Percentiles rank a stretch among this genome's conserved stretches.
Evolutionary conservation across 2,329 filamentous ascomycete species (phyloP).

Genomic region (Pseudogymnoascus sp.): DNA sequence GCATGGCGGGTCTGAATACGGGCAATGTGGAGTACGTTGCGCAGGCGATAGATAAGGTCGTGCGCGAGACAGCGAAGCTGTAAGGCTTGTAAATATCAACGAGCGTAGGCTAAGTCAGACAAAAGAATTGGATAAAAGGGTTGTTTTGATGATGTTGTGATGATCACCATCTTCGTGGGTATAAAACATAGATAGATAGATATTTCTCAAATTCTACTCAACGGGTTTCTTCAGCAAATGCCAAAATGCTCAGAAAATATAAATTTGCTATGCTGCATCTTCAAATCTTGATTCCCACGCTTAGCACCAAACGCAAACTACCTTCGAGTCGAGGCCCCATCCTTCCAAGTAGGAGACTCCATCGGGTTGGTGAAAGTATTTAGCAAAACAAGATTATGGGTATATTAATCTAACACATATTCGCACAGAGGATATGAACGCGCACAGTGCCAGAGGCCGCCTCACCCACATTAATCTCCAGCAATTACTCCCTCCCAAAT

Average conservation of each 20-base stretch:
- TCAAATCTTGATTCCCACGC: neutral
- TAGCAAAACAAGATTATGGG: constrained; percentile 9
- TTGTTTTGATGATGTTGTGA: neutral
- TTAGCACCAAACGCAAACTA: constrained; percentile 5
- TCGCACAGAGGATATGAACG: constrained; percentile 8
- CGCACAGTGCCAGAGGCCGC: constrained; percentile 3
- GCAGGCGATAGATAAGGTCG: constrained; percentile 76
- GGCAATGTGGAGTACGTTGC: constrained; percentile 90
- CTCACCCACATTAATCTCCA: neutral
- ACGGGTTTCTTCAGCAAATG: neutral
- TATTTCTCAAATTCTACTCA: constrained; percentile 4
- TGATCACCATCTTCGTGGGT: neutral
- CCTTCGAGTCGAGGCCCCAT: neutral
- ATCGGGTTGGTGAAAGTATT: neutral
- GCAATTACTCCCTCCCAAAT: neutral
- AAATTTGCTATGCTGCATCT: neutral
- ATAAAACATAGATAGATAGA: constrained; percentile 4
- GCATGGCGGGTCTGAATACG: constrained; percentile 95
- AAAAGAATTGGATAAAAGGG: neutral
- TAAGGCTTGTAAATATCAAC: neutral
- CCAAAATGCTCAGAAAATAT: neutral
- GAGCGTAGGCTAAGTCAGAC: neutral
- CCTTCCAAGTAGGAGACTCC: neutral
- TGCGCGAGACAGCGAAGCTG: constrained; percentile 33
- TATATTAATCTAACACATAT: constrained; percentile 3